These are phyloP conservation scores for Aspergillus ochraceus DNA, from an alignment of 2,329 filamentous ascomycete genomes.

Conservation along the genomic window DNA sequence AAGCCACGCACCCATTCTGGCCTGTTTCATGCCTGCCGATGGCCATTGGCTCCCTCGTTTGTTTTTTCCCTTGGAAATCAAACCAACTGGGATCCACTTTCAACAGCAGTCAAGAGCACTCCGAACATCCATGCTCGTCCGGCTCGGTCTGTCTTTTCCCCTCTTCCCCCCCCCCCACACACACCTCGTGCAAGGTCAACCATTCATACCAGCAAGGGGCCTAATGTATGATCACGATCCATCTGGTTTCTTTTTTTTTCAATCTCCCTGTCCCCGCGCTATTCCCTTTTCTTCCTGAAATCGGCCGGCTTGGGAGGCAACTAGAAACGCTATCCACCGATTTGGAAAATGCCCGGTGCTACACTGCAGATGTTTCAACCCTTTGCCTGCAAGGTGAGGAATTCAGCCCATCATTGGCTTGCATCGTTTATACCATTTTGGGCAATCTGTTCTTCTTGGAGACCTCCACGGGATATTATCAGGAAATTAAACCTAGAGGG, in stretches of 20 bases:
- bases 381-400: slow-evolving; percentile 2
- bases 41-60: neutral
- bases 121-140: neutral
- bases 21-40: neutral
- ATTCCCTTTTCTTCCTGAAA: neutral
- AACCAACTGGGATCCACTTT: too few relatives aligned
- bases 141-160: neutral
- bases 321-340: slow-evolving; percentile 3
- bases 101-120: neutral
- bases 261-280: neutral
- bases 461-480: neutral
- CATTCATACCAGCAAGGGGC: neutral
- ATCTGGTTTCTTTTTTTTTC: neutral
- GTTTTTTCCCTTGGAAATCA: neutral
- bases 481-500: neutral
- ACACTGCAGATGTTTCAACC: slow-evolving; percentile 7
- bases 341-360: slow-evolving; percentile 9
- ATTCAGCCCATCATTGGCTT: slow-evolving; percentile 7
- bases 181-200: slow-evolving; percentile 5
- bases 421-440: neutral
- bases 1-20: slow-evolving; percentile 6
- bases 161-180: neutral
- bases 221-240: slow-evolving; percentile 6
- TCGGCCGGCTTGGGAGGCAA: slow-evolving; percentile 3
- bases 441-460: neutral